These are phyloP conservation scores for Talaromyces islandicus DNA, from an alignment of 2,329 filamentous ascomycete species.

Conservation along the genomic window DNA sequence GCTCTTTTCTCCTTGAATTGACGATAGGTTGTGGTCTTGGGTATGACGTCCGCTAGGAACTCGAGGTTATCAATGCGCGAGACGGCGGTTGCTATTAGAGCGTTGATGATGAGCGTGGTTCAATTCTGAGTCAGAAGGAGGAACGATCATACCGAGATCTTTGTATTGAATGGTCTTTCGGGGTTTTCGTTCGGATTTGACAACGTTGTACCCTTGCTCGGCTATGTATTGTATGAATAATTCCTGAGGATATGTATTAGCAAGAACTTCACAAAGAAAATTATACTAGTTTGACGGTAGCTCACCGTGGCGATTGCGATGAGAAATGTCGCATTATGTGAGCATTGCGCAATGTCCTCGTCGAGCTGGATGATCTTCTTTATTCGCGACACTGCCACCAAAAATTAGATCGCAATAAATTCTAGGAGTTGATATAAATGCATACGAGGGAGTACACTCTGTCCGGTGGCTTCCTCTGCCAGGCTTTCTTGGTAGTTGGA, in stretches of 20 bases:
- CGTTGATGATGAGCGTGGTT: conserved; percentile 6
- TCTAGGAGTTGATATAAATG: background rate
- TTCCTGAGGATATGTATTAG: conserved; percentile 51
- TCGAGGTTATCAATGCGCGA: conserved; percentile 88
- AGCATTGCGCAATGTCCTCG: conserved; percentile 77
- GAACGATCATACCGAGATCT: conserved; percentile 63
- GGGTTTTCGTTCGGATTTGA: conserved; percentile 86
- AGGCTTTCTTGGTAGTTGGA: background rate
- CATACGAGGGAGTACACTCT: conserved; percentile 11
- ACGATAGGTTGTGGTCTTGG: conserved; percentile 75
- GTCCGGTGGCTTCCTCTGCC: conserved; percentile 7
- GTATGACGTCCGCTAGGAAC: conserved; percentile 86
- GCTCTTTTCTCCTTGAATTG: conserved; percentile 62
- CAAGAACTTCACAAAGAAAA: conserved; percentile 3
- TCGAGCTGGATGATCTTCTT: conserved; percentile 93
- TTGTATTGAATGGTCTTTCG: conserved; percentile 93
- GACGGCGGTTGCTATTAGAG: conserved; percentile 66
- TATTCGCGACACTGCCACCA: conserved; percentile 70
- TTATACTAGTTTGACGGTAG: conserved; percentile 1
- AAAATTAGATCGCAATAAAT: background rate
- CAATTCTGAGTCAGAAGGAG: background rate
- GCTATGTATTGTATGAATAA: conserved; percentile 93
- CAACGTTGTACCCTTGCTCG: conserved; percentile 76
- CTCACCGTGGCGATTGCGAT: conserved; percentile 82
- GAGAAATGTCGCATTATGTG: conserved; percentile 88